These are phyloP conservation scores for Glycine soja DNA, from an alignment of 306 rosid genomes.

Conservation along the genomic window DNA sequence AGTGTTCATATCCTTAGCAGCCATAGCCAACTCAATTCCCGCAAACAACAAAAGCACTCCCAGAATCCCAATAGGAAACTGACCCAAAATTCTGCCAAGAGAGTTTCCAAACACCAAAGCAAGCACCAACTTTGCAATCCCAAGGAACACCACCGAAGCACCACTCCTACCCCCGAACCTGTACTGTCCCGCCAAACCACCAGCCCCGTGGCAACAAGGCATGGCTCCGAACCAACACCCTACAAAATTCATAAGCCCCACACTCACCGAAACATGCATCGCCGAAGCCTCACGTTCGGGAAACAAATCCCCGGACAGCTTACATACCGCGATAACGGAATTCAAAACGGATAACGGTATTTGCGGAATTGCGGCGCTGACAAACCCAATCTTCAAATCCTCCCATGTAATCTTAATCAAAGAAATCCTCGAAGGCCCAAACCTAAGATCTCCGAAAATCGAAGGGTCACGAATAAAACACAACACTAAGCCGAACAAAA, in stretches of 20 bases:
- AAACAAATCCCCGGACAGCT: constrained; percentile 76
- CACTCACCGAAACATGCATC: constrained; percentile 68
- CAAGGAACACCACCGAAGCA: constrained; percentile 73
- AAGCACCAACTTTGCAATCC: constrained; percentile 63
- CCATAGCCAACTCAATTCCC: constrained; percentile 81
- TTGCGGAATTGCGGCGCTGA: constrained; percentile 76
- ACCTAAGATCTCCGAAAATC: constrained; percentile 52
- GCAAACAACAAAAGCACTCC: constrained; percentile 80
- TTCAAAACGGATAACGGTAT: constrained; percentile 75
- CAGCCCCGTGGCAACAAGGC: constrained; percentile 93
- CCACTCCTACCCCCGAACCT: constrained; percentile 88
- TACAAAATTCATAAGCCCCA: constrained; percentile 75
- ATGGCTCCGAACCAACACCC: constrained; percentile 95
- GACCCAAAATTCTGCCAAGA: constrained; percentile 60
- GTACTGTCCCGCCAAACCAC: constrained; percentile 87
- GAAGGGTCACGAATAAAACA: constrained; percentile 72
- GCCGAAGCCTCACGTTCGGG: constrained; percentile 81
- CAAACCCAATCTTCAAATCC: constrained; percentile 75
- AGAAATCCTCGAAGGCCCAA: constrained; percentile 64
- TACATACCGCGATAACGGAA: constrained; percentile 84
- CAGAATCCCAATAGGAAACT: constrained; percentile 69
- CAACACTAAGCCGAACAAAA: constrained; percentile 61
- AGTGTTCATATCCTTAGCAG: constrained; percentile 68
- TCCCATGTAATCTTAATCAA: constrained; percentile 65
- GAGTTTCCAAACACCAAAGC: constrained; percentile 77